Conservation (phyloP, 2,329 filamentous ascomycete genomes). For the Aureobasidium pullulans region DNA sequence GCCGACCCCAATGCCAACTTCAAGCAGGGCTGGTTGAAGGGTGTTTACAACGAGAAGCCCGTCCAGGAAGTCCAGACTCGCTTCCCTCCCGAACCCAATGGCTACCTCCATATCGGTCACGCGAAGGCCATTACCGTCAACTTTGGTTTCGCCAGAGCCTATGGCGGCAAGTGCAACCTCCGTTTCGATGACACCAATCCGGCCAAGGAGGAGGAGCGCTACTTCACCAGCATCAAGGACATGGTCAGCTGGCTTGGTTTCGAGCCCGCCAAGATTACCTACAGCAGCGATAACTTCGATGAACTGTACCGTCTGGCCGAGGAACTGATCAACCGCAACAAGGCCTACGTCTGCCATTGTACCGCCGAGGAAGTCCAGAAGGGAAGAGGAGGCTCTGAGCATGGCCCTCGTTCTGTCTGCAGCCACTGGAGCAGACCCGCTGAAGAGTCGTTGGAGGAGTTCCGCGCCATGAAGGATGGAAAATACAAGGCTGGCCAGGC, state of each 20-base stretch:
- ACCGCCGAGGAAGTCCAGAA: slow-evolving; percentile 74
- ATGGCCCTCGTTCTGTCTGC: slow-evolving; percentile 68
- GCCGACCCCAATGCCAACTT: slow-evolving; percentile 37
- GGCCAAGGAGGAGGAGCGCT: slow-evolving; percentile 82
- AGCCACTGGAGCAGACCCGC: slow-evolving; percentile 66
- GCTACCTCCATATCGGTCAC: slow-evolving; percentile 88
- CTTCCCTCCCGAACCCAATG: slow-evolving; percentile 64
- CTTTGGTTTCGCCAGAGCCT: slow-evolving; percentile 84
- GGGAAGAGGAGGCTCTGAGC: slow-evolving; percentile 71
- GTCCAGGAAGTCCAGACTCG: slow-evolving; percentile 39
- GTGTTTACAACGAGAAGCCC: slow-evolving; percentile 44
- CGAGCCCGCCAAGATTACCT: slow-evolving; percentile 68
- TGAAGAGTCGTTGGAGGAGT: slow-evolving; percentile 73
- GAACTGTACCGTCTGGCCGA: slow-evolving; percentile 82
- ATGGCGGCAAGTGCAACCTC: slow-evolving; percentile 69
- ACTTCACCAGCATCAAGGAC: slow-evolving; percentile 82
- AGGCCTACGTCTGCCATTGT: slow-evolving; percentile 81
- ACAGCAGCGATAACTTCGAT: slow-evolving; percentile 87
- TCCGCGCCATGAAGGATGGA: slow-evolving; percentile 83
- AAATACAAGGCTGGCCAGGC: slow-evolving; percentile 81
- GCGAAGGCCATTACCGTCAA: slow-evolving; percentile 94
- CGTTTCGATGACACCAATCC: slow-evolving; percentile 96
- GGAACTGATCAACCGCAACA: slow-evolving; percentile 64
- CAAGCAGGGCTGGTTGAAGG: slow-evolving; percentile 43
- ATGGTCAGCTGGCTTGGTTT: slow-evolving; percentile 85